phyloP scores from a whole-genome alignment of 2,329 filamentous ascomycete species.

The Ophiostoma australiae region DNA sequence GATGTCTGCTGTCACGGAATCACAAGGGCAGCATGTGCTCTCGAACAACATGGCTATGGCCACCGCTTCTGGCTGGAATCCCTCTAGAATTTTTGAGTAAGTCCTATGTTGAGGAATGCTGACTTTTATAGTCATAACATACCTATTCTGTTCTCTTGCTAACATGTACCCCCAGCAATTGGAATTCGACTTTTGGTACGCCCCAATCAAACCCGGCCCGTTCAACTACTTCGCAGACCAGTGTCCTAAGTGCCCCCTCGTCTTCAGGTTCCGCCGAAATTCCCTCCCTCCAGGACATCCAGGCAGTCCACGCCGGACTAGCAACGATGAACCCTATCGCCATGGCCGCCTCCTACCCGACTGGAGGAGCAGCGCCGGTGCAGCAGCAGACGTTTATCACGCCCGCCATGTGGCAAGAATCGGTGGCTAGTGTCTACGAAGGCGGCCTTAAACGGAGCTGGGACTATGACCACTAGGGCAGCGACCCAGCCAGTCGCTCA shows the following conservation, averaged over 20 bases:
- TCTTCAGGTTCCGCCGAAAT: conserved; percentile 52
- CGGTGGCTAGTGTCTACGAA: conserved; percentile 64
- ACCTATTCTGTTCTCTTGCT: neutral
- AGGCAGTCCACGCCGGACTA: conserved; percentile 44
- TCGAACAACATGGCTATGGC: conserved; percentile 40
- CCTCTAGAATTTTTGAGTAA: conserved; percentile 84
- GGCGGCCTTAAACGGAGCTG: conserved; percentile 58
- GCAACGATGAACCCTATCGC: conserved; percentile 45
- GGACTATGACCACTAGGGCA: conserved; percentile 45
- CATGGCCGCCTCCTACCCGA: conserved; percentile 47
- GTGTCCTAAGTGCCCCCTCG: conserved; percentile 49
- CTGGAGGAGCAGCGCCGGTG: conserved; percentile 41
- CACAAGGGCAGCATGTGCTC: conserved; percentile 47
- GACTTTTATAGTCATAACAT: neutral
- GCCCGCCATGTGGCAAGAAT: conserved; percentile 69
- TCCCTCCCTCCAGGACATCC: conserved; percentile 50
- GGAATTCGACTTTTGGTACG: conserved; percentile 90
- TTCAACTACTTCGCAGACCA: conserved; percentile 43
- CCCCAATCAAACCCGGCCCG: conserved; percentile 46
- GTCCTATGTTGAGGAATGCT: conserved; percentile 36
- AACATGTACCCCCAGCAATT: conserved; percentile 60
- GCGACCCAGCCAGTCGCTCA: neutral
- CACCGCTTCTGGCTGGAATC: conserved; percentile 72
- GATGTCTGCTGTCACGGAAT: conserved; percentile 57
- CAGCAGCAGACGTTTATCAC: conserved; percentile 52